Conservation (phyloP, 192 early-diverging fungal genomes). For the Backusella psychrophila region DNA sequence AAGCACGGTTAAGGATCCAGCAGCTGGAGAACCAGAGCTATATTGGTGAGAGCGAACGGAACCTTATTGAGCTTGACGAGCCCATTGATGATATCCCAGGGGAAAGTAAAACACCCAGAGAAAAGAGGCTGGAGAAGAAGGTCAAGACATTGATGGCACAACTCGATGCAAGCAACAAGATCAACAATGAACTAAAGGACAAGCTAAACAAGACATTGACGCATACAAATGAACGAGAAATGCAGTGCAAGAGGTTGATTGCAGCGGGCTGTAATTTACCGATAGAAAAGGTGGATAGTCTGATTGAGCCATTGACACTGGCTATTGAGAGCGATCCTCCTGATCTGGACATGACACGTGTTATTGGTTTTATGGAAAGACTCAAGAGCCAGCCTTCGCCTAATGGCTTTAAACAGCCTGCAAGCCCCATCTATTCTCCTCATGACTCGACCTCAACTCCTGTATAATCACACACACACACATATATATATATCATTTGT, state of each 20-base stretch:
- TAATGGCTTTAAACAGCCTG: neutral
- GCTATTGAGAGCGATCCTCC: constrained; percentile 77
- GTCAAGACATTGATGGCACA: constrained; percentile 37
- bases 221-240: constrained; percentile 62
- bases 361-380: constrained; percentile 48
- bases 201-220: constrained; percentile 54
- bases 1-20: constrained; percentile 59
- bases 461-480: neutral
- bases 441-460: neutral
- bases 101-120: neutral
- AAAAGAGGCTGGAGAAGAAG: constrained; percentile 16
- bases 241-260: constrained; percentile 83
- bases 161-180: constrained; percentile 38
- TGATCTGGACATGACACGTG: constrained; percentile 44
- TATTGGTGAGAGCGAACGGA: constrained; percentile 19
- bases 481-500: neutral
- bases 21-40: constrained; percentile 55
- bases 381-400: neutral
- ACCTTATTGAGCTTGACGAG: constrained; percentile 4
- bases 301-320: constrained; percentile 68
- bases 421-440: neutral
- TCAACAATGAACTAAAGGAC: constrained; percentile 46
- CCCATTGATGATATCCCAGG: neutral
- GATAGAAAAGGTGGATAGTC: constrained; percentile 73
- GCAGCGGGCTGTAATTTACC: constrained; percentile 81